These are phyloP conservation scores for Pichiaceae sp. DNA, from an alignment of 1,139 yeast species.

Conservation along the genomic window DNA sequence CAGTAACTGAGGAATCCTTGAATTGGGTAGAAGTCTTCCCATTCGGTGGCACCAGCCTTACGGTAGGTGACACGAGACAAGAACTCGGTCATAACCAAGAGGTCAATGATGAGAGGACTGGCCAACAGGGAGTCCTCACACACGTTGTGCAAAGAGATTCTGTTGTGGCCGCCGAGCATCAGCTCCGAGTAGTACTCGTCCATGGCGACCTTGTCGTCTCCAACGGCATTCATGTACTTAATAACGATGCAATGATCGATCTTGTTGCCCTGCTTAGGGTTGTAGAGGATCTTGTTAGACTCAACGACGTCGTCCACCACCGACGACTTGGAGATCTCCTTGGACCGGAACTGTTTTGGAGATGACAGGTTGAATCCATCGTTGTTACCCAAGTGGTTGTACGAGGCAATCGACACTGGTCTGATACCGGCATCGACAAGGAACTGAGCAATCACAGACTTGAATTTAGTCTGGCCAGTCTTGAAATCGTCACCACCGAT, in stretches of 20 bases:
- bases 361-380: conserved; percentile 91
- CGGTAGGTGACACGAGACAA: conserved; percentile 78
- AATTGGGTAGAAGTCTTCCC: conserved; percentile 73
- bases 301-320: conserved; percentile 94
- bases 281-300: conserved; percentile 79
- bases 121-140: conserved; percentile 96
- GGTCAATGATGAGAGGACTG: conserved; percentile 87
- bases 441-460: conserved; percentile 92
- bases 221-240: conserved; percentile 89
- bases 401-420: conserved; percentile 89
- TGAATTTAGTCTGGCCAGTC: conserved; percentile 92
- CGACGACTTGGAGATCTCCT: conserved; percentile 88
- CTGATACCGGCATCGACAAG: conserved; percentile 96
- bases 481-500: conserved; percentile 98
- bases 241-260: conserved; percentile 95
- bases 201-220: conserved; percentile 97
- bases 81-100: conserved; percentile 85
- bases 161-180: conserved; percentile 96
- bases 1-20: conserved; percentile 86
- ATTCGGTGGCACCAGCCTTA: conserved; percentile 32
- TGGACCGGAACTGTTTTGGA: conserved; percentile 88
- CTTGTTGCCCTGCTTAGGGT: conserved; percentile 66
- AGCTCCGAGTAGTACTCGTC: conserved; percentile 95
- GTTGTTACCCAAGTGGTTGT: conserved; percentile 94
- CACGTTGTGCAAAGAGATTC: conserved; percentile 87